Percentiles rank a stretch among this genome's conserved stretches.
phyloP scores from a whole-genome alignment of 176 grass and related monocot genomes.

The Typha latifolia region DNA sequence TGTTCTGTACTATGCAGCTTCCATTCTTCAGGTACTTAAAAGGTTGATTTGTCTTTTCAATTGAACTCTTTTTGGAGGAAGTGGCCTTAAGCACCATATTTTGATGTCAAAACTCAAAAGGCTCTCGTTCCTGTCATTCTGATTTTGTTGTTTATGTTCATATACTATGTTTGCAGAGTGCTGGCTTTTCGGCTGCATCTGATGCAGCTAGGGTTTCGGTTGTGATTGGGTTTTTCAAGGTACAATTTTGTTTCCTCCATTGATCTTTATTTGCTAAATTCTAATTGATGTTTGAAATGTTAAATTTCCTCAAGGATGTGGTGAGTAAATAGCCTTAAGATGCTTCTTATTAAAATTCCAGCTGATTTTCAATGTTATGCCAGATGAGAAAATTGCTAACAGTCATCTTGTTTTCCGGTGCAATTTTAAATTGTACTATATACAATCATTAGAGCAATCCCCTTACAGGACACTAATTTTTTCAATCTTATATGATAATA shows the following conservation, averaged over 20 bases:
- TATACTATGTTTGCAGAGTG: conserved; percentile 46
- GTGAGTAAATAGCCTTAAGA: not conserved
- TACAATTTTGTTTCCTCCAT: conserved; percentile 16
- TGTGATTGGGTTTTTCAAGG: conserved; percentile 93
- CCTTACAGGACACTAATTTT: too few species aligned
- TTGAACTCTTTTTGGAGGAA: not conserved
- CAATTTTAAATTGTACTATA: too few species aligned
- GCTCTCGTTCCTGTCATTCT: not conserved
- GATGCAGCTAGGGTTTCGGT: conserved; percentile 83
- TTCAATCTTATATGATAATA: too few species aligned
- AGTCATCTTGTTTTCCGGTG: too few species aligned
- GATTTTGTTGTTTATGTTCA: conserved; percentile 16
- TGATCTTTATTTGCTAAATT: not conserved
- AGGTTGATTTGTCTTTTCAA: not conserved
- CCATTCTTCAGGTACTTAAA: conserved; percentile 73
- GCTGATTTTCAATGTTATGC: too few species aligned
- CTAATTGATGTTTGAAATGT: not conserved
- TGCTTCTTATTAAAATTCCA: too few species aligned
- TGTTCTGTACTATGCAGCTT: conserved; percentile 94
- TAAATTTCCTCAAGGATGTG: not conserved
- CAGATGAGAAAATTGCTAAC: too few species aligned
- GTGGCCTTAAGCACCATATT: not conserved
- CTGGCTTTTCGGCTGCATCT: conserved; percentile 83
- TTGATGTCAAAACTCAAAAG: not conserved
- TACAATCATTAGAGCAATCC: too few species aligned